phyloP scores from a whole-genome alignment of 2,329 filamentous ascomycete species.

The Zymoseptoria ardabiliae region DNA sequence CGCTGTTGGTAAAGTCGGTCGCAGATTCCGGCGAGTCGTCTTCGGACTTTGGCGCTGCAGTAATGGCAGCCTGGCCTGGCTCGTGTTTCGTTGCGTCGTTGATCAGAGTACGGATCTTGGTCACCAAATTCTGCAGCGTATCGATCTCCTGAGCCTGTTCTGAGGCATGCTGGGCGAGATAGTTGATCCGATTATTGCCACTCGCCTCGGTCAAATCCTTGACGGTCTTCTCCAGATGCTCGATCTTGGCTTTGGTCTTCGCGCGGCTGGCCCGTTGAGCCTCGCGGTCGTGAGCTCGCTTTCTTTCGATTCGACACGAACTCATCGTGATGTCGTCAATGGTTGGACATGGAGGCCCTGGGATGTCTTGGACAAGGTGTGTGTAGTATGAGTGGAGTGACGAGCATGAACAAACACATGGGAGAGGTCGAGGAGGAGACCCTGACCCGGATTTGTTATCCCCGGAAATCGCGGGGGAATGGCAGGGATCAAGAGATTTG shows the following conservation, averaged over 20 bases:
- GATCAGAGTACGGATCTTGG: conserved; percentile 17
- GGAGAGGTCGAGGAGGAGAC: too few relatives aligned
- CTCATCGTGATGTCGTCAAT: conserved; percentile 5
- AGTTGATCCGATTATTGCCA: conserved; percentile 14
- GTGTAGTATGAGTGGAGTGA: too few relatives aligned
- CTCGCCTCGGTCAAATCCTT: conserved; percentile 16
- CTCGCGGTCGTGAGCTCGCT: conserved; percentile 18
- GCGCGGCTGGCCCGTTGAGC: conserved; percentile 17
- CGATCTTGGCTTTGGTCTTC: conserved; percentile 19
- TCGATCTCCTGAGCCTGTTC: conserved; percentile 19
- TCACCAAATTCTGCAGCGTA: conserved; percentile 15
- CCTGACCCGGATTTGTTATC: too few relatives aligned
- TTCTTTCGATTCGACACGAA: conserved; percentile 21
- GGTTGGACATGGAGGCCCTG: not conserved
- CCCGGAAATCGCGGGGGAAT: too few relatives aligned
- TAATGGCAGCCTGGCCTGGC: conserved; percentile 1
- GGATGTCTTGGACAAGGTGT: not conserved
- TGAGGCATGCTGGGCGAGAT: conserved; percentile 17
- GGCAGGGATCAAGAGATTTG: too few relatives aligned
- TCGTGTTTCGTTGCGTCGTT: conserved; percentile 15
- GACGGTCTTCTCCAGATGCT: conserved; percentile 19
- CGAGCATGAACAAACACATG: too few relatives aligned
- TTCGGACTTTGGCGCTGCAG: conserved; percentile 1
- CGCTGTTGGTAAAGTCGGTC: not conserved
- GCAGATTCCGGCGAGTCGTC: not conserved